These are phyloP conservation scores for Excoecaria agallocha DNA, from an alignment of 345 rosid genomes.

Conservation along the genomic window DNA sequence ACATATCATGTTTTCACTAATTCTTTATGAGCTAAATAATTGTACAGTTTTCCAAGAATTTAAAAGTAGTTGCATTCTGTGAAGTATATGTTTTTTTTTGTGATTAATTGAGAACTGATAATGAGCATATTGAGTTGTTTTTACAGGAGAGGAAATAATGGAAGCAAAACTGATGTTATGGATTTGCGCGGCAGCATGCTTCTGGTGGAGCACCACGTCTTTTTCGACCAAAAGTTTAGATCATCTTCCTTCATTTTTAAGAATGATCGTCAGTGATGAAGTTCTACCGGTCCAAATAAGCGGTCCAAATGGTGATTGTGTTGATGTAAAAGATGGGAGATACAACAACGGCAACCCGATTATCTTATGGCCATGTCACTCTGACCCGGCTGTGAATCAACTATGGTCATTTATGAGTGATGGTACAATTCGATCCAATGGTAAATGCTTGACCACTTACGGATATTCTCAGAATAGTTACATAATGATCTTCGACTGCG, in stretches of 20 bases:
- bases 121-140: too few relatives aligned
- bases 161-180: neutral
- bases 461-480: neutral
- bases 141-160: too few relatives aligned
- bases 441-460: neutral
- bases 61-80: too few relatives aligned
- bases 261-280: neutral
- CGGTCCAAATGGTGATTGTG: neutral
- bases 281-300: neutral
- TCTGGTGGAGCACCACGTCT: too few relatives aligned
- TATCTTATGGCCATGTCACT: neutral
- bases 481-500: neutral
- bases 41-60: too few relatives aligned
- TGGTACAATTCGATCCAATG: neutral
- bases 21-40: too few relatives aligned
- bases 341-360: neutral
- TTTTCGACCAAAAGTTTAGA: neutral
- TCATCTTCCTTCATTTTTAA: neutral
- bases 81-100: too few relatives aligned
- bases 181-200: neutral
- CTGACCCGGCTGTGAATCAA: neutral
- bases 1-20: too few relatives aligned
- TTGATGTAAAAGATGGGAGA: neutral
- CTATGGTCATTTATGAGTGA: neutral
- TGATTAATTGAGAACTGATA: too few relatives aligned